Evolutionary conservation across 2,329 filamentous ascomycete genomes (phyloP).

Genomic region (Fusarium verticillioides): DNA sequence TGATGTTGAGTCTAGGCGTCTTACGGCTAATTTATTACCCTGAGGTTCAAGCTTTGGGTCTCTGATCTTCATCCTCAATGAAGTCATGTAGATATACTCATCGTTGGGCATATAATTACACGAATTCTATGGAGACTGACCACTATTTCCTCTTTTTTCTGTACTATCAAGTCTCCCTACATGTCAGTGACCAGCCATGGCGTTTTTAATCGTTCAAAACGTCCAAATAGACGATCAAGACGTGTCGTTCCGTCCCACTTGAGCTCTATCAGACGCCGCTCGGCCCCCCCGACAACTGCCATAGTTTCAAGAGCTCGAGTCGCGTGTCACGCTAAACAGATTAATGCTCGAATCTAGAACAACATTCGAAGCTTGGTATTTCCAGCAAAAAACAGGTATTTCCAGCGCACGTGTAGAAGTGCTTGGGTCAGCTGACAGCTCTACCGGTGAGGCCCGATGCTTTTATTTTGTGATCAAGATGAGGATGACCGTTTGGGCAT

Average conservation of each 20-base stretch:
- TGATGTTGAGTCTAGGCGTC: background rate
- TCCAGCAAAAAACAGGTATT: slow-evolving; percentile 14
- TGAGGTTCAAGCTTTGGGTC: too few relatives aligned
- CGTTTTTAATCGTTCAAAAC: background rate
- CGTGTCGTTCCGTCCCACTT: slow-evolving; percentile 2
- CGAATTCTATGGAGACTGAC: background rate
- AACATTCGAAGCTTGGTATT: background rate
- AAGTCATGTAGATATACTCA: background rate
- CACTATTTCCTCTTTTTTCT: background rate
- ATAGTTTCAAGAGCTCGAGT: slow-evolving; percentile 20
- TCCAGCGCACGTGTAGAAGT: slow-evolving; percentile 4
- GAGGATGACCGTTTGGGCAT: background rate
- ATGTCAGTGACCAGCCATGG: background rate
- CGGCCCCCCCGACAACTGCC: slow-evolving; percentile 16
- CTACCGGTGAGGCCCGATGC: slow-evolving; percentile 18
- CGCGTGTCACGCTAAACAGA: slow-evolving; percentile 24
- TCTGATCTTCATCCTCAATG: too few relatives aligned
- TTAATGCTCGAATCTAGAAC: slow-evolving; percentile 1
- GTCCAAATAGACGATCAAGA: background rate
- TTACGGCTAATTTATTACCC: background rate
- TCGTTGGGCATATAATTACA: background rate
- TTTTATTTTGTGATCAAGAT: background rate
- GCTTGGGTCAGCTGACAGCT: background rate
- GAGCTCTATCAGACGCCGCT: slow-evolving; percentile 17
- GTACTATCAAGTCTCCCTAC: background rate